Conservation (phyloP, 345 rosid genomes). For the Corchorus capsularis region DNA sequence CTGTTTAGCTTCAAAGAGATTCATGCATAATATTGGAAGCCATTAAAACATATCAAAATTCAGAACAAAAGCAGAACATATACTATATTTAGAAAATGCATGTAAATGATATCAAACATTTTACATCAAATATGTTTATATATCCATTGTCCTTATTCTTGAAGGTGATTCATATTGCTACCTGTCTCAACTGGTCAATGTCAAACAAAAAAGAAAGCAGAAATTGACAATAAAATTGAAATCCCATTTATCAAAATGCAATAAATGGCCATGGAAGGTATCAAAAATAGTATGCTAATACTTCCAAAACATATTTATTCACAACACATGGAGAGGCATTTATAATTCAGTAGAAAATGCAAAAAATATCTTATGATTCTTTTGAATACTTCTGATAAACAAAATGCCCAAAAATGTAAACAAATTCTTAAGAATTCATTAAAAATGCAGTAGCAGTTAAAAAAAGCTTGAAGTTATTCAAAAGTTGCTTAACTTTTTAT, state of each 20-base stretch:
- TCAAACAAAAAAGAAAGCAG: neutral
- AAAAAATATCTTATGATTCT: neutral
- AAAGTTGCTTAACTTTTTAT: neutral
- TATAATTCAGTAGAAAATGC: neutral
- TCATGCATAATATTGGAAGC: neutral
- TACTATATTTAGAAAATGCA: too few relatives aligned
- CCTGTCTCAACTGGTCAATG: neutral
- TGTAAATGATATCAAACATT: neutral
- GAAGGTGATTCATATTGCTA: neutral
- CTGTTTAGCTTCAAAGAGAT: neutral
- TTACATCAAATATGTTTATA: neutral
- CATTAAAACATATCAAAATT: neutral
- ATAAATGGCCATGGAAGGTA: slow-evolving; percentile 1
- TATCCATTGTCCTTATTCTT: neutral
- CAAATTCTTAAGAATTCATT: too few relatives aligned
- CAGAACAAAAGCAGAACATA: too few relatives aligned
- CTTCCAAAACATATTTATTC: neutral
- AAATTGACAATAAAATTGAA: slow-evolving; percentile 7
- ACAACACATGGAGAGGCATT: neutral
- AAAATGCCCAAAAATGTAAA: slow-evolving; percentile 3
- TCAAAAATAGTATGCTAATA: neutral
- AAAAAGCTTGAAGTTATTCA: too few relatives aligned
- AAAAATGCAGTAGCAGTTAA: too few relatives aligned
- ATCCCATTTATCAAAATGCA: slow-evolving; percentile 4
- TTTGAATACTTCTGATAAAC: neutral